A percentile compares a stretch with the other conserved stretches of the same genome.
Evolutionary conservation across 2,329 filamentous ascomycete species (phyloP).

Genomic region (Ophiostoma fasciatum): DNA sequence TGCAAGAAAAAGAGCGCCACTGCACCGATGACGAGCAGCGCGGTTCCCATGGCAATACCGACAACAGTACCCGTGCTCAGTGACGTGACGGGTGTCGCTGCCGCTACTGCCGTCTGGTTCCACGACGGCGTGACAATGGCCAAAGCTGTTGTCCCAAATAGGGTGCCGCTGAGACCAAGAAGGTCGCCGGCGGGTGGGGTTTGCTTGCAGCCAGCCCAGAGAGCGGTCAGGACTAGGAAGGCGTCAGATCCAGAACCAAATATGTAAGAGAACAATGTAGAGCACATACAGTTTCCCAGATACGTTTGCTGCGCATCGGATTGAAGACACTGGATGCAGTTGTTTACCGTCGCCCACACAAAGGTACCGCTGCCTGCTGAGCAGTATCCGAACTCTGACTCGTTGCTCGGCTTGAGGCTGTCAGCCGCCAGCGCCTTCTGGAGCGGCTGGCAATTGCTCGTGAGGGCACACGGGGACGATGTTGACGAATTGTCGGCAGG

Average conservation of each 20-base stretch:
- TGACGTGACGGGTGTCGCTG: constrained; percentile 10
- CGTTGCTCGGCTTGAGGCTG: constrained; percentile 14
- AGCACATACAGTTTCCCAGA: constrained; percentile 32
- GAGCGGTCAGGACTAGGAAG: constrained; percentile 28
- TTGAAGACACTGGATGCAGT: constrained; percentile 29
- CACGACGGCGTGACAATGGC: constrained; percentile 24
- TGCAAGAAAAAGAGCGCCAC: constrained; percentile 31
- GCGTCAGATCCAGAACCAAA: background rate
- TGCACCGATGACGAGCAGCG: constrained; percentile 26
- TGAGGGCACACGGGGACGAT: constrained; percentile 29
- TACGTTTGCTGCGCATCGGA: constrained; percentile 25
- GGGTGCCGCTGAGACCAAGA: constrained; percentile 25
- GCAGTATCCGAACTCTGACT: constrained; percentile 26
- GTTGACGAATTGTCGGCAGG: constrained; percentile 20
- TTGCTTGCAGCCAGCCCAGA: constrained; percentile 33
- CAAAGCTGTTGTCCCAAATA: constrained; percentile 24
- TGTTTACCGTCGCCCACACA: constrained; percentile 16
- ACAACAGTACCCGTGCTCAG: constrained; percentile 36
- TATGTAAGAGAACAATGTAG: background rate
- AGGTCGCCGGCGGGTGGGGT: constrained; percentile 22
- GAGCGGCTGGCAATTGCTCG: constrained; percentile 25
- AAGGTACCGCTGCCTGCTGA: constrained; percentile 22
- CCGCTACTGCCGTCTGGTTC: constrained; percentile 14
- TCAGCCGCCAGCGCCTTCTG: constrained; percentile 22
- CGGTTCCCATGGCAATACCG: constrained; percentile 34